Evolutionary conservation across 768 basidiomycete species (phyloP).

Genomic region (Hygrocybe coccinea): DNA sequence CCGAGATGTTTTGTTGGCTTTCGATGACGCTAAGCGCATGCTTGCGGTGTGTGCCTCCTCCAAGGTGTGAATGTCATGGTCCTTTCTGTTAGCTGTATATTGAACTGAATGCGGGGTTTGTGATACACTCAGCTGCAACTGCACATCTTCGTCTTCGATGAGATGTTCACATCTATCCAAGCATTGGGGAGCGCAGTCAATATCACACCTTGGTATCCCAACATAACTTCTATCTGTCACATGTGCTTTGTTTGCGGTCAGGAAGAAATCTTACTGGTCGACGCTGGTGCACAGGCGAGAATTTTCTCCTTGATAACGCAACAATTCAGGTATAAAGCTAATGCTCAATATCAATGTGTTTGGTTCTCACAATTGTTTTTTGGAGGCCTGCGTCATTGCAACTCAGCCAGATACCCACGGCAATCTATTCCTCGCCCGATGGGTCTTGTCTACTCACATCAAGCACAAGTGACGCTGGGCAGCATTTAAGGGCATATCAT

Average conservation of each 20-base stretch:
- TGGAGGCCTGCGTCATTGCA: constrained; percentile 43
- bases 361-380: constrained; percentile 39
- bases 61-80: constrained; percentile 26
- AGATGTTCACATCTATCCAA: constrained; percentile 38
- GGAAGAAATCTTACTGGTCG: constrained; percentile 52
- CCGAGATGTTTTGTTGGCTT: constrained; percentile 39
- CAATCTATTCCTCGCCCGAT: constrained; percentile 46
- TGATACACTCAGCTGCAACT: constrained; percentile 17
- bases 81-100: too few species aligned
- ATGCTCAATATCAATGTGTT: not conserved
- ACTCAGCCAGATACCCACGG: constrained; percentile 31
- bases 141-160: constrained; percentile 46
- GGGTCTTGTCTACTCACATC: constrained; percentile 47
- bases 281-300: constrained; percentile 39
- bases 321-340: constrained; percentile 46
- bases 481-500: constrained; percentile 42
- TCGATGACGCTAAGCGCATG: constrained; percentile 49
- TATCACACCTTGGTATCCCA: constrained; percentile 41
- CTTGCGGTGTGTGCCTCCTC: constrained; percentile 42
- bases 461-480: constrained; percentile 17
- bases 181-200: constrained; percentile 38
- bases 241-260: constrained; percentile 44
- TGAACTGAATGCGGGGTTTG: too few species aligned
- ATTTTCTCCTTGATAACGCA: constrained; percentile 51
- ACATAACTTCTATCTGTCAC: constrained; percentile 23